Evolutionary conservation across 2,329 filamentous ascomycete species (phyloP).

Genomic region (Sclerotinia minor): DNA sequence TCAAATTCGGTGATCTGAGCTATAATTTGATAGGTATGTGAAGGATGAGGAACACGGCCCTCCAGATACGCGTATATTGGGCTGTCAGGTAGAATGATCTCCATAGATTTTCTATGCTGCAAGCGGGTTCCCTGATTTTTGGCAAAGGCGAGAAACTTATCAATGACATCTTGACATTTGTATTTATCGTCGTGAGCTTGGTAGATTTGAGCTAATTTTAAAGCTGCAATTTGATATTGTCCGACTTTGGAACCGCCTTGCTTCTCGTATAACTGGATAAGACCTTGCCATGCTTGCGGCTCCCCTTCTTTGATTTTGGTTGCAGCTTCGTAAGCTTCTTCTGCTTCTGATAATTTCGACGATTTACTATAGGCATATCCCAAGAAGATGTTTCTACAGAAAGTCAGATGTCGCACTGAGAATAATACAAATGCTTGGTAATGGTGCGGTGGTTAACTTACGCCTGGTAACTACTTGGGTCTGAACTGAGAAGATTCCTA

Average conservation of each 20-base stretch:
- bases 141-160: slow-evolving; percentile 76
- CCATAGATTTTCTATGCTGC: slow-evolving; percentile 75
- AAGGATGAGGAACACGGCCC: slow-evolving; percentile 77
- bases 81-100: slow-evolving; percentile 75
- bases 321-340: slow-evolving; percentile 73
- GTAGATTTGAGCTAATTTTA: slow-evolving; percentile 75
- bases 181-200: slow-evolving; percentile 63
- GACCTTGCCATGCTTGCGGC: slow-evolving; percentile 85
- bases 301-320: slow-evolving; percentile 71
- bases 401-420: slow-evolving; percentile 13
- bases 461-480: slow-evolving; percentile 81
- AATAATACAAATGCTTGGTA: neutral
- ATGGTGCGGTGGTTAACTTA: slow-evolving; percentile 46
- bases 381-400: slow-evolving; percentile 72
- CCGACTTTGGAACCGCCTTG: slow-evolving; percentile 68
- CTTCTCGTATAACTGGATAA: slow-evolving; percentile 82
- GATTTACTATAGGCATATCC: slow-evolving; percentile 83
- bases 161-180: slow-evolving; percentile 66
- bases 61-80: slow-evolving; percentile 81
- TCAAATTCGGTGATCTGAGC: slow-evolving; percentile 81
- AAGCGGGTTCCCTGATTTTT: slow-evolving; percentile 68
- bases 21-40: slow-evolving; percentile 77
- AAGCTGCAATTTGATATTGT: slow-evolving; percentile 71
- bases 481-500: slow-evolving; percentile 66
- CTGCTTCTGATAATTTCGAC: slow-evolving; percentile 68